phyloP scores from a whole-genome alignment of 2,329 filamentous ascomycete genomes.

The Orbilia javanica region DNA sequence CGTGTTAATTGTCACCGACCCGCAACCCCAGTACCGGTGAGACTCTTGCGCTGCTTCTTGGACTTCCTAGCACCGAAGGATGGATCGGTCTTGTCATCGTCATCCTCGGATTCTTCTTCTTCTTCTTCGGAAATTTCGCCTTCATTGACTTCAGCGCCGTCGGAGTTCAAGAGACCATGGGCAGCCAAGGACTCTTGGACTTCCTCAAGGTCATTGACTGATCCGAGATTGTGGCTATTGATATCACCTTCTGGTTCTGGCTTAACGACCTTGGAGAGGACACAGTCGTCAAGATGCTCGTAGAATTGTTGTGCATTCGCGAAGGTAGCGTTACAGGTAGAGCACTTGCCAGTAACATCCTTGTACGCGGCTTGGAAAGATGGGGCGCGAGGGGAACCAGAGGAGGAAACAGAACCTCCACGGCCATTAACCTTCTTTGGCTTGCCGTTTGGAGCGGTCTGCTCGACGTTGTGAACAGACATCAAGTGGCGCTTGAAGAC shows the following conservation, averaged over 20 bases:
- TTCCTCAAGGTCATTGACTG: constrained; percentile 73
- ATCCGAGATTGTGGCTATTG: constrained; percentile 74
- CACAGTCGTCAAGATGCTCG: constrained; percentile 87
- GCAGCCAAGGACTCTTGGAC: constrained; percentile 61
- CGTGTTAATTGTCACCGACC: constrained; percentile 59
- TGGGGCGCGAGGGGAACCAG: constrained; percentile 59
- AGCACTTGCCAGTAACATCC: constrained; percentile 87
- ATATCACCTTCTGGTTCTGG: constrained; percentile 78
- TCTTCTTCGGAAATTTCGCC: constrained; percentile 64
- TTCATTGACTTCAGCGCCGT: constrained; percentile 58
- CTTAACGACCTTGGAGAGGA: constrained; percentile 78
- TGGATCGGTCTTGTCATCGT: constrained; percentile 70
- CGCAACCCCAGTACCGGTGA: constrained; percentile 54
- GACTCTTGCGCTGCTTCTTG: constrained; percentile 57
- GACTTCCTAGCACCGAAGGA: constrained; percentile 63
- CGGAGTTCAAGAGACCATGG: constrained; percentile 60
- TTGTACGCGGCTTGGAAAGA: constrained; percentile 62
- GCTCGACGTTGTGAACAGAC: constrained; percentile 90
- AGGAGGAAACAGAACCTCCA: constrained; percentile 60
- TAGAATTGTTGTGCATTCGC: constrained; percentile 94
- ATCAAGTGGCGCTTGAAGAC: constrained; percentile 96
- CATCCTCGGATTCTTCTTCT: constrained; percentile 74
- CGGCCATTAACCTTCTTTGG: constrained; percentile 72
- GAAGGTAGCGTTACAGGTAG: constrained; percentile 88
- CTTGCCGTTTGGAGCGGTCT: constrained; percentile 89